Percentiles rank a stretch among this genome's conserved stretches.
These are phyloP conservation scores for Spiraea crenata DNA, from an alignment of 331 rosid genomes.

Conservation along the genomic window DNA sequence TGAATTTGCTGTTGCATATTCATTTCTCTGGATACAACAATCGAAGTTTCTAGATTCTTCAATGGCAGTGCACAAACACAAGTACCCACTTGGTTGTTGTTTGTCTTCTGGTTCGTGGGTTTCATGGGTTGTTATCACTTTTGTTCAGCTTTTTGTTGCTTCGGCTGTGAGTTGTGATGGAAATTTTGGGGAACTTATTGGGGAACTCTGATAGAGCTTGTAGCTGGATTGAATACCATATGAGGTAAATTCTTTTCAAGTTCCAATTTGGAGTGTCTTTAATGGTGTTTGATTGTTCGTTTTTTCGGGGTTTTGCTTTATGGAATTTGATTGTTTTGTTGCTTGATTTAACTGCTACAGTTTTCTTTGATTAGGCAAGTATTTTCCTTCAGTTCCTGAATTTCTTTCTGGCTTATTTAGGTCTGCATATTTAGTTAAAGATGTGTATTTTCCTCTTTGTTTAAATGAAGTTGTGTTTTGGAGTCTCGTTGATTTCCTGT, in stretches of 20 bases:
- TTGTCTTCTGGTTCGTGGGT: slow-evolving; percentile 18
- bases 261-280: not conserved
- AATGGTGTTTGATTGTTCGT: not conserved
- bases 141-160: slow-evolving; percentile 3
- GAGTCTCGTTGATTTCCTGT: not conserved
- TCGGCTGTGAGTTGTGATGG: slow-evolving; percentile 5
- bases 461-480: not conserved
- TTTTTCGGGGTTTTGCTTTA: not conserved
- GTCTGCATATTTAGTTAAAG: not conserved
- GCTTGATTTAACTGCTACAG: not conserved
- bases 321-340: not conserved
- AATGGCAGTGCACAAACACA: slow-evolving; percentile 22
- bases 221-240: slow-evolving; percentile 11
- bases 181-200: slow-evolving; percentile 15
- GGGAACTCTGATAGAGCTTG: slow-evolving; percentile 17
- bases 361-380: too few relatives aligned
- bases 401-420: too few relatives aligned
- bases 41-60: slow-evolving; percentile 17
- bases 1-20: slow-evolving; percentile 24
- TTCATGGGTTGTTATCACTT: slow-evolving; percentile 9
- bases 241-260: slow-evolving; percentile 12
- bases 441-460: not conserved
- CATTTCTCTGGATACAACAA: slow-evolving; percentile 25
- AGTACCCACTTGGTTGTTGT: slow-evolving; percentile 23
- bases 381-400: too few relatives aligned